These are phyloP conservation scores for Blastobotrys proliferans DNA, from an alignment of 1,139 yeast species.

Conservation along the genomic window DNA sequence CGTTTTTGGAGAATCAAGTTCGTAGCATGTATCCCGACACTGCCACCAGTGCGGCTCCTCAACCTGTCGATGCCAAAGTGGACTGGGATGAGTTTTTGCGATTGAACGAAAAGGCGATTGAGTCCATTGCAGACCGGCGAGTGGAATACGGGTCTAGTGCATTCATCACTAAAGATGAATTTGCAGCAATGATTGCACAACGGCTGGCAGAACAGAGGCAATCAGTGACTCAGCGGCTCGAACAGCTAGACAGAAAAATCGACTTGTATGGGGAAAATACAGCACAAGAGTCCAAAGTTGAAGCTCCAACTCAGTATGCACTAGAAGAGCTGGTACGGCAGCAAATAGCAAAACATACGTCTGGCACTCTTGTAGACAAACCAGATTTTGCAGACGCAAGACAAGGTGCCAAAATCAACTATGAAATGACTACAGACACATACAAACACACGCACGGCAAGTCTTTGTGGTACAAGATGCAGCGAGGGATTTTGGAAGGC, in stretches of 20 bases:
- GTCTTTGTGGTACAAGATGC: slow-evolving; percentile 19
- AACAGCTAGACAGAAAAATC: slow-evolving; percentile 12
- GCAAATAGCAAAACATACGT: slow-evolving; percentile 12
- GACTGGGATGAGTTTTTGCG: slow-evolving; percentile 16
- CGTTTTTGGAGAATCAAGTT: slow-evolving; percentile 7
- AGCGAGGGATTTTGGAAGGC: slow-evolving; percentile 18
- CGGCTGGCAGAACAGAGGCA: slow-evolving; percentile 14
- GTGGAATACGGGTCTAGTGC: slow-evolving; percentile 7
- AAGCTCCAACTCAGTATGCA: slow-evolving; percentile 11
- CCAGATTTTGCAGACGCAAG: slow-evolving; percentile 33
- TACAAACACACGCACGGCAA: slow-evolving; percentile 24
- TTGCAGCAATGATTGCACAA: slow-evolving; percentile 9
- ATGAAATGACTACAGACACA: slow-evolving; percentile 27
- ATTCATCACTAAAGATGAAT: slow-evolving; percentile 14
- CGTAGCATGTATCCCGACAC: slow-evolving; percentile 2
- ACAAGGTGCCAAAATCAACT: slow-evolving; percentile 32
- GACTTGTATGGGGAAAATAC: slow-evolving; percentile 11
- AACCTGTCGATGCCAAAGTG: slow-evolving; percentile 4
- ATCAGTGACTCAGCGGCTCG: slow-evolving; percentile 11
- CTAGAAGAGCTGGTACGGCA: slow-evolving; percentile 15
- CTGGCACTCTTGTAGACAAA: slow-evolving; percentile 17
- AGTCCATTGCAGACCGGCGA: slow-evolving; percentile 11
- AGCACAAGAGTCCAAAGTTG: neutral
- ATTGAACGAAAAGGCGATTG: slow-evolving; percentile 13
- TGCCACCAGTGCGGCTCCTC: neutral